Percentiles rank a stretch among this genome's conserved stretches.
These are phyloP conservation scores for Craterostigma plantagineum DNA, from an alignment of 257 asterid genomes.

Conservation along the genomic window DNA sequence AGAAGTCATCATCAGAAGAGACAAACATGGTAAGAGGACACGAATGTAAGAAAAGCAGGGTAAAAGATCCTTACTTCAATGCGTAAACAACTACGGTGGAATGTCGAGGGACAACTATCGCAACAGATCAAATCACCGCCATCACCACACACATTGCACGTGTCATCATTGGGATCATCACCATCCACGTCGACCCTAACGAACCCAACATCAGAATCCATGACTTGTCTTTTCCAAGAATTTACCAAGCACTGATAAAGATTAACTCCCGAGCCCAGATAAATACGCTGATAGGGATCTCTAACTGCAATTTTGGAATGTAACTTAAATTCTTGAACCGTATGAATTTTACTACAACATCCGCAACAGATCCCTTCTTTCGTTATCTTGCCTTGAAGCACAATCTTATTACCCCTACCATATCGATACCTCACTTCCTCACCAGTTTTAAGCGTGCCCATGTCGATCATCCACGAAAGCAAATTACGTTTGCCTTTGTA, in stretches of 20 bases:
- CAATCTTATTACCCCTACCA: slow-evolving; percentile 17
- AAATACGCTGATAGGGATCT: slow-evolving; percentile 29
- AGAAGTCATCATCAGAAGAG: neutral
- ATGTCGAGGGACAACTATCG: slow-evolving; percentile 90
- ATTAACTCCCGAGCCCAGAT: slow-evolving; percentile 50
- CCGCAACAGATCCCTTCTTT: slow-evolving; percentile 70
- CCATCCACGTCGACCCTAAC: slow-evolving; percentile 55
- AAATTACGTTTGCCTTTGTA: slow-evolving; percentile 49
- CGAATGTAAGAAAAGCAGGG: slow-evolving; percentile 2
- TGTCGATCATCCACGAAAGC: slow-evolving; percentile 81
- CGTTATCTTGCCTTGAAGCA: slow-evolving; percentile 44
- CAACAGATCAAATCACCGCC: slow-evolving; percentile 95
- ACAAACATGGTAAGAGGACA: slow-evolving; percentile 3
- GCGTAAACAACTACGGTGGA: slow-evolving; percentile 73
- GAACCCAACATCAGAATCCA: slow-evolving; percentile 28
- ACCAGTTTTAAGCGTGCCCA: slow-evolving; percentile 42
- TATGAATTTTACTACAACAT: slow-evolving; percentile 41
- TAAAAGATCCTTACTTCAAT: slow-evolving; percentile 32
- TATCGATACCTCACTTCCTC: slow-evolving; percentile 38
- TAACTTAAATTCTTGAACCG: slow-evolving; percentile 36
- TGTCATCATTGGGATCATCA: slow-evolving; percentile 82
- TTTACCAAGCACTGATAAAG: slow-evolving; percentile 58
- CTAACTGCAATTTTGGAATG: slow-evolving; percentile 49
- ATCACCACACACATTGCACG: slow-evolving; percentile 84
- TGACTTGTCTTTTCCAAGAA: slow-evolving; percentile 58